A percentile compares a stretch with the other conserved stretches of the same genome.
These are phyloP conservation scores for Kwoniella sp. DNA, from an alignment of 768 basidiomycete species.

Conservation along the genomic window DNA sequence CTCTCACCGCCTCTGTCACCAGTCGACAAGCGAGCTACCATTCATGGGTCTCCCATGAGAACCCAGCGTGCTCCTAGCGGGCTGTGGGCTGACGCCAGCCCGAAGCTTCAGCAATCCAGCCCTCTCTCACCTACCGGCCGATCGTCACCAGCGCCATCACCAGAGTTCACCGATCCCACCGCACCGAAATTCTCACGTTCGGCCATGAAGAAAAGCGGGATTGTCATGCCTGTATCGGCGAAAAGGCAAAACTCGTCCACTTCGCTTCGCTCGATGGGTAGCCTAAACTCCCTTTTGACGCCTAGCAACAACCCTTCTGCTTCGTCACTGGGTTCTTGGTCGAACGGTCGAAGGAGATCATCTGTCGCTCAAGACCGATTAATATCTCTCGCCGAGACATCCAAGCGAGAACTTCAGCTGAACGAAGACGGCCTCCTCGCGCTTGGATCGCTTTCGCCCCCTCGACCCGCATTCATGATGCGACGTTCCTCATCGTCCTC, in stretches of 20 bases:
- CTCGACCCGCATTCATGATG: constrained; percentile 39
- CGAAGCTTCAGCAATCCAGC: constrained; percentile 12
- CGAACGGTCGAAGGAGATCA: constrained; percentile 7
- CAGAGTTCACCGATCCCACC: constrained; percentile 13
- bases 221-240: constrained; percentile 44
- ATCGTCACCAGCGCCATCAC: not conserved
- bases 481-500: constrained; percentile 26
- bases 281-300: constrained; percentile 1
- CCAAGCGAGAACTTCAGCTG: constrained; percentile 35
- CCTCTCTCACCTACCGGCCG: constrained; percentile 10
- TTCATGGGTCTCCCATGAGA: not conserved
- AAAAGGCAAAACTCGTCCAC: constrained; percentile 12
- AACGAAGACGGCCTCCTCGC: constrained; percentile 39
- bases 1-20: constrained; percentile 27
- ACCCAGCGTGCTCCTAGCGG: constrained; percentile 15
- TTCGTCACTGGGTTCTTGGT: constrained; percentile 8
- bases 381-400: constrained; percentile 31
- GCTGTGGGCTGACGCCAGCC: constrained; percentile 27
- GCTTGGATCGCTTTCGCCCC: constrained; percentile 32
- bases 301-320: constrained; percentile 13
- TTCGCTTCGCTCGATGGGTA: constrained; percentile 9
- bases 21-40: constrained; percentile 19
- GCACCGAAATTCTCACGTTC: constrained; percentile 52
- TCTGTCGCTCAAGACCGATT: constrained; percentile 30
- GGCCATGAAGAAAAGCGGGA: constrained; percentile 39